phyloP scores from a whole-genome alignment of 1,284 basidiomycete species.

The Heterobasidion parviporum region DNA sequence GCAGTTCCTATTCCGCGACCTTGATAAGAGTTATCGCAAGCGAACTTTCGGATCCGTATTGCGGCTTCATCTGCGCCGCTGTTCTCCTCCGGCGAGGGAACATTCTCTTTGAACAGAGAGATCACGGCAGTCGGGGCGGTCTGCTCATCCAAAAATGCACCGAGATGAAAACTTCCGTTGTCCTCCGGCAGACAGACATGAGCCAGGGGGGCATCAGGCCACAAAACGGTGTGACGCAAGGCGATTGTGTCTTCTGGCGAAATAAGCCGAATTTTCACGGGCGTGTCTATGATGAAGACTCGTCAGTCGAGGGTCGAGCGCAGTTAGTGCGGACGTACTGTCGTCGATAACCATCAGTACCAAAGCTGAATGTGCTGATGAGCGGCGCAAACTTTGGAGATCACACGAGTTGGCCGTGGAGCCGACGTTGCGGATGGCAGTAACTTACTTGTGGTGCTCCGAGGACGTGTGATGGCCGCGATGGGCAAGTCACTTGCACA shows the following conservation, averaged over 20 bases:
- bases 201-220: conserved; percentile 41
- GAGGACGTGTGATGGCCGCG: no score
- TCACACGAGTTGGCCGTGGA: background rate
- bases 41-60: conserved; percentile 55
- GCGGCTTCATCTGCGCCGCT: conserved; percentile 8
- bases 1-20: conserved; percentile 43
- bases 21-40: conserved; percentile 39
- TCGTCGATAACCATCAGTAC: background rate
- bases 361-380: background rate
- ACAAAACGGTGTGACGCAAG: conserved; percentile 50
- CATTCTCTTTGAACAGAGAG: conserved; percentile 42
- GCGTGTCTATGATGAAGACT: background rate
- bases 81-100: conserved; percentile 11
- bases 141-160: conserved; percentile 33
- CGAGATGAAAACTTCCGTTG: conserved; percentile 39
- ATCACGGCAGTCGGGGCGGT: conserved; percentile 38
- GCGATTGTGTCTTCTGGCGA: conserved; percentile 33
- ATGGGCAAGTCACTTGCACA: no score
- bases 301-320: background rate
- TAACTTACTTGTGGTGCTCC: no score
- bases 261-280: conserved; percentile 20
- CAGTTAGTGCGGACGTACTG: background rate
- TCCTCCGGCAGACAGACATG: conserved; percentile 48
- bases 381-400: background rate
- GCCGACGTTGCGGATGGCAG: background rate